These are phyloP conservation scores for Neurospora pannonica DNA, from an alignment of 495 filamentous ascomycete genomes.

Conservation along the genomic window DNA sequence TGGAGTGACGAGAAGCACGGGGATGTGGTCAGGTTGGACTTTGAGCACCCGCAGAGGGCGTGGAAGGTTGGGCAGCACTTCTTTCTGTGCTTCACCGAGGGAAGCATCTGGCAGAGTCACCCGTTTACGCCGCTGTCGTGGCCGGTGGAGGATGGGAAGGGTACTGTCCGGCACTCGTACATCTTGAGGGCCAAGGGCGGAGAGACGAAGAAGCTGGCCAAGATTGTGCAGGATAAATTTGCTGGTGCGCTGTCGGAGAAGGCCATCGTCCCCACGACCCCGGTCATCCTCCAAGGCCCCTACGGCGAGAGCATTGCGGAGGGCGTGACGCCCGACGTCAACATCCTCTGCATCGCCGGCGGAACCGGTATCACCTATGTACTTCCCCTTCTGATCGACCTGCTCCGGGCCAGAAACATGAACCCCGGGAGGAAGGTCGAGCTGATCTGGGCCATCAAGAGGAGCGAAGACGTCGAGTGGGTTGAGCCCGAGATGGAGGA, in stretches of 20 bases:
- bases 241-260: constrained; percentile 15
- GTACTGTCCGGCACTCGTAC: constrained; percentile 46
- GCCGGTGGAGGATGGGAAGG: constrained; percentile 25
- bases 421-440: constrained; percentile 33
- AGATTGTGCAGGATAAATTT: constrained; percentile 25
- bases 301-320: constrained; percentile 46
- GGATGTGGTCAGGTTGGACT: constrained; percentile 47
- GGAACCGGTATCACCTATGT: constrained; percentile 58
- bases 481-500: constrained; percentile 43
- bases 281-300: constrained; percentile 47
- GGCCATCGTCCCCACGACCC: constrained; percentile 19
- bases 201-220: constrained; percentile 46
- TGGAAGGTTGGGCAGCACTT: constrained; percentile 60
- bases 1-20: constrained; percentile 42
- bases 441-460: constrained; percentile 54
- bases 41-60: constrained; percentile 42
- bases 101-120: constrained; percentile 57
- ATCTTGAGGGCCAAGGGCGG: constrained; percentile 51
- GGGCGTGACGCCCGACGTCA: constrained; percentile 31
- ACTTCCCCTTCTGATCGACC: constrained; percentile 42
- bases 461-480: constrained; percentile 46
- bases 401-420: constrained; percentile 24
- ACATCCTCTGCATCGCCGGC: constrained; percentile 53
- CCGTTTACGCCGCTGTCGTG: constrained; percentile 53
- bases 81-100: constrained; percentile 50